Conservation (phyloP, 202 grass and related monocot genomes). For the Musa balbisiana region DNA sequence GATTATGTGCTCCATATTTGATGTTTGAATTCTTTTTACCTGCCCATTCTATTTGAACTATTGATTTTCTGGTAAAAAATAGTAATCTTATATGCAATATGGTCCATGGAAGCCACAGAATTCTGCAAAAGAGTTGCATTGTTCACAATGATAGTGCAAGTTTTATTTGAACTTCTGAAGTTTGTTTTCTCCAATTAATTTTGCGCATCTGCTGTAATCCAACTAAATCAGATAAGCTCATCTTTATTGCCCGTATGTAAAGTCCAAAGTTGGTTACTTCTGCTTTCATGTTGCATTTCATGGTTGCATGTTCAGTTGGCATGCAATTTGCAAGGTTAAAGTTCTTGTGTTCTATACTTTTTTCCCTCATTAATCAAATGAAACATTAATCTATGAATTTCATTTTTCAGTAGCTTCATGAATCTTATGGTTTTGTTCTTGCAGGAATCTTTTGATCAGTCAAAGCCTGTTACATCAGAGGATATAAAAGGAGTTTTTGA, state of each 20-base stretch:
- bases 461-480: constrained; percentile 78
- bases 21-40: constrained; percentile 8
- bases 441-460: constrained; percentile 75
- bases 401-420: neutral
- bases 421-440: constrained; percentile 12
- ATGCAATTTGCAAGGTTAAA: neutral
- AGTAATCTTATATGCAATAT: neutral
- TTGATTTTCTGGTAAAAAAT: neutral
- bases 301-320: neutral
- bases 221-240: neutral
- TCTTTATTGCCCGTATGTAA: neutral
- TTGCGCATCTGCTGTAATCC: neutral
- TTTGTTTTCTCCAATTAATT: neutral
- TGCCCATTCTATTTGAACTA: constrained; percentile 7
- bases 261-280: neutral
- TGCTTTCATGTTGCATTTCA: neutral
- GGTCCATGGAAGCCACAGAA: no score
- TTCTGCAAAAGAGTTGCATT: no score
- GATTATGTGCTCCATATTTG: neutral
- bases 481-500: constrained; percentile 69
- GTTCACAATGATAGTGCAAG: no score
- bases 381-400: neutral
- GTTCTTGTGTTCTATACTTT: neutral
- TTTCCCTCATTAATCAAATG: neutral
- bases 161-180: neutral